These are phyloP conservation scores for Solanum ossicruentum DNA, from an alignment of 257 asterid genomes.

Conservation along the genomic window DNA sequence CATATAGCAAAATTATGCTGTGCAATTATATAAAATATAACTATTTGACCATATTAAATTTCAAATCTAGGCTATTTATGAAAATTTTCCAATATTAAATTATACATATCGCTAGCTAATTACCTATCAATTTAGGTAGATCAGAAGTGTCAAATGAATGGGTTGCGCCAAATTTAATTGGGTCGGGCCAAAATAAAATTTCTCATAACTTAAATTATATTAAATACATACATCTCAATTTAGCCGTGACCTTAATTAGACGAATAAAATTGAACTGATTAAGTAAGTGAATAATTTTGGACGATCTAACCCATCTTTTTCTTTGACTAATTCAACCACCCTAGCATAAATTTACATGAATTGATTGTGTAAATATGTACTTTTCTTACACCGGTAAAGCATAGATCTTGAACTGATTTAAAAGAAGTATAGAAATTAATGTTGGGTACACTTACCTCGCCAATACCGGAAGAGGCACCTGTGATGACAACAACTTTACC, in stretches of 20 bases:
- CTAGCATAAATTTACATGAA: not conserved
- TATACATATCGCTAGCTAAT: not conserved
- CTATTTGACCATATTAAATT: too few relatives aligned
- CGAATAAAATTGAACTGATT: not conserved
- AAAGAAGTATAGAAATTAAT: not conserved
- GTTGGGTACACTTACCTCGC: constrained; percentile 27
- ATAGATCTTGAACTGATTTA: not conserved
- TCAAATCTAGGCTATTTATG: too few relatives aligned
- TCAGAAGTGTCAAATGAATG: not conserved
- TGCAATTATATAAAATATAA: too few relatives aligned
- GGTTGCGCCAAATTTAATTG: not conserved
- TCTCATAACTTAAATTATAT: too few relatives aligned
- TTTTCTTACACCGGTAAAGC: not conserved
- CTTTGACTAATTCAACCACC: not conserved
- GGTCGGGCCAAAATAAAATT: not conserved
- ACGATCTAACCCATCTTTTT: not conserved
- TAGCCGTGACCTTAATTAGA: too few relatives aligned
- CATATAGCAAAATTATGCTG: too few relatives aligned
- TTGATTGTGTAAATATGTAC: not conserved
- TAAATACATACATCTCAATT: too few relatives aligned
- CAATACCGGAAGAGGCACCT: constrained; percentile 64
- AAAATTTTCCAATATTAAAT: not conserved
- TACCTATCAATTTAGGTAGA: not conserved
- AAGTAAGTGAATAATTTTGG: not conserved
- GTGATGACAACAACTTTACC: constrained; percentile 46